phyloP scores from a whole-genome alignment of 441 rosid species.

The Mallotus japonicus region DNA sequence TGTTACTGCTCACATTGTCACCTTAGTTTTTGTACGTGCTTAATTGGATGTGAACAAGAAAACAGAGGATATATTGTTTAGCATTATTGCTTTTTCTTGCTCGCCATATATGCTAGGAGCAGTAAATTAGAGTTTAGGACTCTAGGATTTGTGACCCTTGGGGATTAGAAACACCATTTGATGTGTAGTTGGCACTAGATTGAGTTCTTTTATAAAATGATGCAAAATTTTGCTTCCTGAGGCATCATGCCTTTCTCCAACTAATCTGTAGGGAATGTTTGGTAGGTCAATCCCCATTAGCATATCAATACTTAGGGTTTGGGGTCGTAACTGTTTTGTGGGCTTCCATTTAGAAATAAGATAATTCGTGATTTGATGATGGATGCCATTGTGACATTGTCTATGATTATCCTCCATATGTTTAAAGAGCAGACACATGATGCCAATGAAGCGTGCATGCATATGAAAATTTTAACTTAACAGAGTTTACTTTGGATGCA shows the following conservation, averaged over 20 bases:
- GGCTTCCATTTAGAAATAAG: not conserved
- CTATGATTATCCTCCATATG: not conserved
- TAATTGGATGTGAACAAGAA: not conserved
- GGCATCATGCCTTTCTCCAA: not conserved
- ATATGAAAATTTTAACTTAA: not conserved
- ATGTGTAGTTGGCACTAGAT: not conserved
- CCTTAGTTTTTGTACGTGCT: not conserved
- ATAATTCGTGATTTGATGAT: no score
- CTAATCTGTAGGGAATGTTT: not conserved
- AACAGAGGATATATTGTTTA: not conserved
- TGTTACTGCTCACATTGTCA: not conserved
- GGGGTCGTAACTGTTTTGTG: not conserved
- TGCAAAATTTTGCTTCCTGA: not conserved
- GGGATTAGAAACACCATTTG: not conserved
- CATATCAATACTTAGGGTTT: not conserved
- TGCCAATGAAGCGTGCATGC: not conserved
- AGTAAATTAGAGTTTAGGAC: not conserved
- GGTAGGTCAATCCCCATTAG: not conserved
- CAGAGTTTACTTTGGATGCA: not conserved
- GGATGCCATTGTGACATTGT: not conserved
- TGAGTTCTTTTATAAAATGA: not conserved
- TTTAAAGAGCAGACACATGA: not conserved
- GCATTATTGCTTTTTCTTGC: not conserved
- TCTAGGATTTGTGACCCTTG: not conserved
- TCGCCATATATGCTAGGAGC: no score